phyloP scores from a whole-genome alignment of 768 basidiomycete genomes.

The Tulasnella sp. region DNA sequence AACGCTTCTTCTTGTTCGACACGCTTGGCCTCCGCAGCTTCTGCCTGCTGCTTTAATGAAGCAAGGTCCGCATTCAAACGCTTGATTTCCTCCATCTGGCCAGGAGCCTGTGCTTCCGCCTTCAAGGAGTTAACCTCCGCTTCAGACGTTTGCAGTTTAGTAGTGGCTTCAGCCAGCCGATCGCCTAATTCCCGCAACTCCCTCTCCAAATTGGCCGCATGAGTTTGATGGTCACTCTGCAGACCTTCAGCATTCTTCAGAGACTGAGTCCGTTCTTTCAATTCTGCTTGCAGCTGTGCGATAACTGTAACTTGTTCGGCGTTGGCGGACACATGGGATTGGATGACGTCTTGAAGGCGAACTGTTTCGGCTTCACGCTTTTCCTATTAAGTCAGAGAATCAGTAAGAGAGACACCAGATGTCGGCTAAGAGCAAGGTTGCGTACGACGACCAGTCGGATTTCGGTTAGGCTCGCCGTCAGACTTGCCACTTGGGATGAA shows the following conservation, averaged over 20 bases:
- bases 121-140: slow-evolving; percentile 1
- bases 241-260: background rate
- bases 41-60: background rate
- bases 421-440: background rate
- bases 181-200: background rate
- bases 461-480: background rate
- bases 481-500: background rate
- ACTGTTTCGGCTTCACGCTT: background rate
- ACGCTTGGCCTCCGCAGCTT: background rate
- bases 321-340: background rate
- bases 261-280: background rate
- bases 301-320: background rate
- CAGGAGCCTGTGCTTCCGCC: slow-evolving; percentile 1
- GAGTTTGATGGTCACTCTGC: background rate
- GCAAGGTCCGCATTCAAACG: background rate
- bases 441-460: background rate
- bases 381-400: background rate
- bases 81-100: background rate
- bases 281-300: background rate
- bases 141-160: background rate
- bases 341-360: background rate
- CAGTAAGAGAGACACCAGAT: background rate
- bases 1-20: background rate
- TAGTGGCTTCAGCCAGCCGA: background rate
- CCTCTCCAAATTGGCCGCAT: background rate